These are phyloP conservation scores for Coprinellus aureogranulatus DNA, from an alignment of 768 basidiomycete species.

Conservation along the genomic window DNA sequence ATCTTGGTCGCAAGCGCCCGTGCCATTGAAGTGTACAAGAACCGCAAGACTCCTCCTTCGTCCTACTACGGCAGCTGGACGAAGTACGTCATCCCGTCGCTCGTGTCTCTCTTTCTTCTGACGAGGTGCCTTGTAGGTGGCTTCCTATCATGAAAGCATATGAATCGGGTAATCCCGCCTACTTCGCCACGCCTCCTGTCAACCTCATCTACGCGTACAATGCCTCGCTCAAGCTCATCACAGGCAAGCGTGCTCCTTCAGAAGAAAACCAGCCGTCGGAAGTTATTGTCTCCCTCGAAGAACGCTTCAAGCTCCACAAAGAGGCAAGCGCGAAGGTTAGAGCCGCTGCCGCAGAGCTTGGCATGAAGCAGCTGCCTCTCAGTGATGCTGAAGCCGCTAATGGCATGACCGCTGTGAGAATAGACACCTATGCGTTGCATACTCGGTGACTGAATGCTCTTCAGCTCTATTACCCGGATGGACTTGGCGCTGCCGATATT, in stretches of 20 bases:
- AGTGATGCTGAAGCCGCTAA: conserved; percentile 70
- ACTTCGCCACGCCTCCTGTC: conserved; percentile 95
- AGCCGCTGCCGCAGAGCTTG: conserved; percentile 59
- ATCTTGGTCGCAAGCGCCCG: conserved; percentile 78
- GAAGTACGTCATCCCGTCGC: conserved; percentile 44
- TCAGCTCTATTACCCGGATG: conserved; percentile 82
- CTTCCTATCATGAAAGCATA: conserved; percentile 93
- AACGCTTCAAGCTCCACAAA: conserved; percentile 76
- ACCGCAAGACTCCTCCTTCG: conserved; percentile 59
- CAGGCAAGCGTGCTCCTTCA: conserved; percentile 17
- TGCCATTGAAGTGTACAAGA: conserved; percentile 57
- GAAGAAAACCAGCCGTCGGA: neutral
- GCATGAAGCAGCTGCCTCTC: conserved; percentile 70
- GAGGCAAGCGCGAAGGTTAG: conserved; percentile 69
- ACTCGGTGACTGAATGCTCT: neutral
- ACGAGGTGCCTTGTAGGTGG: conserved; percentile 50
- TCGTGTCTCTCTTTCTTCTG: neutral
- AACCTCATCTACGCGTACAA: conserved; percentile 92
- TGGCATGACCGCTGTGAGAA: conserved; percentile 86
- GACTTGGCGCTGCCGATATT: conserved; percentile 72
- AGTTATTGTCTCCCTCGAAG: conserved; percentile 43
- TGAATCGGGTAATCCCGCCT: conserved; percentile 74
- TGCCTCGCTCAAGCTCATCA: conserved; percentile 75
- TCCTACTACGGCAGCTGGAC: conserved; percentile 92
- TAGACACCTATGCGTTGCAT: conserved; percentile 1